Percentiles rank a stretch among this genome's conserved stretches.
Evolutionary conservation across 2,329 filamentous ascomycete species (phyloP).

Genomic region (Fusarium compactum): DNA sequence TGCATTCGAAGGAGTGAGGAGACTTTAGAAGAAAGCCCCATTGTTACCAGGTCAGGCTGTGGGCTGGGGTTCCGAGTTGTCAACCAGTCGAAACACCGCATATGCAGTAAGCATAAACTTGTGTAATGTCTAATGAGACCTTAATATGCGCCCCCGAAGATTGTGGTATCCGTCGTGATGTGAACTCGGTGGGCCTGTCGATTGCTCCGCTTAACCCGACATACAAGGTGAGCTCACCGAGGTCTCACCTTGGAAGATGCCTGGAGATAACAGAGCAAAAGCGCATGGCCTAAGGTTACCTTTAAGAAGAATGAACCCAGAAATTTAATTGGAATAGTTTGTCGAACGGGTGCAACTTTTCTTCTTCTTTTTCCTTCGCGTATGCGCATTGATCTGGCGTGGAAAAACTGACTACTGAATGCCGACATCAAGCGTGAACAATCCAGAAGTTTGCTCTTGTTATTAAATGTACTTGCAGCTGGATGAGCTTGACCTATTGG

Average conservation of each 20-base stretch:
- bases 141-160: too few species aligned
- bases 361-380: neutral
- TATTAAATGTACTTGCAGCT: rapidly evolving
- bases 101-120: neutral
- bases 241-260: neutral
- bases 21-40: neutral
- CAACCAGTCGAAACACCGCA: neutral
- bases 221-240: neutral
- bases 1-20: neutral
- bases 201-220: neutral
- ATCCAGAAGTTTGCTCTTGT: rapidly evolving
- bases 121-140: neutral
- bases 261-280: neutral
- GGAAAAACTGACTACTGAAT: neutral
- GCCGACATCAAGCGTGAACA: neutral
- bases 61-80: neutral
- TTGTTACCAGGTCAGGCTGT: too few species aligned
- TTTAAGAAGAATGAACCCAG: neutral
- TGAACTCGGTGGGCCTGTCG: too few species aligned
- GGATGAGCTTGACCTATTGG: neutral
- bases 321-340: neutral
- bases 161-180: too few species aligned
- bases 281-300: neutral
- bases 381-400: neutral
- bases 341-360: rapidly evolving